Evolutionary conservation across 2,329 filamentous ascomycete species (phyloP), one percentile per base, ranked within the genome.

Genomic region (Trichoderma sp.): DNA sequence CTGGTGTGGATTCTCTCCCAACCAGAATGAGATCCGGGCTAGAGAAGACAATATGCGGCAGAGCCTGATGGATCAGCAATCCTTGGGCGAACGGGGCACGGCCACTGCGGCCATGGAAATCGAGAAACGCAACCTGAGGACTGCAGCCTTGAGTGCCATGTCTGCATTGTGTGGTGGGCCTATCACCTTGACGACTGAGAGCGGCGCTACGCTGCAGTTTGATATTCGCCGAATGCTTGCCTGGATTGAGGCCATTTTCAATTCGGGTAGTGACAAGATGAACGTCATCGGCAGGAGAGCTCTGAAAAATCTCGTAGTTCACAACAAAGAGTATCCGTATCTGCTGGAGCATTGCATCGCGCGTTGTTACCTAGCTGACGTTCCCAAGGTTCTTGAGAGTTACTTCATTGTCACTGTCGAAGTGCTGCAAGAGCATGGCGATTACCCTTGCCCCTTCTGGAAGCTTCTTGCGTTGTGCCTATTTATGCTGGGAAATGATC

Each of bases 1-100:
- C 75, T 99, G 97, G 97, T 99, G 96, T 79, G 96, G 96, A 3
- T 98, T 97, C 80, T 97, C 95, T 8, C 94, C 95, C 0, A 97
- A 98, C 74, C 94, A 97, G 79, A 86, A 84, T 15, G 93, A 97
- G 74, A 93, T 97, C 53, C 89, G 91, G 6, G 90, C 91, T 71
- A 88, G 94, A 73, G 95, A 98, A 81, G 92, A 97, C 73, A 92
- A 89, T 43, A 97, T 98, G 91, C 88, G 93, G 57, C 92, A 95
- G 75, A 93, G 93, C 3, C 87, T 96, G 75, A 90, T 97, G 43
- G 90, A 95, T 67, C 92, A 94, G 70, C 93, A 96, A 71, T 89
- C 92, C 23, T 81, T 91, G 20, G 90, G 91, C 13, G 94, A 95
- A 78, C 88, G 93, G 74, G 91, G 92, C 5, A 94, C 91, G 26